Evolutionary conservation across 805 yeast genomes (phyloP), one percentile per base, ranked within the genome.

Genomic region (Pichia scutulata): DNA sequence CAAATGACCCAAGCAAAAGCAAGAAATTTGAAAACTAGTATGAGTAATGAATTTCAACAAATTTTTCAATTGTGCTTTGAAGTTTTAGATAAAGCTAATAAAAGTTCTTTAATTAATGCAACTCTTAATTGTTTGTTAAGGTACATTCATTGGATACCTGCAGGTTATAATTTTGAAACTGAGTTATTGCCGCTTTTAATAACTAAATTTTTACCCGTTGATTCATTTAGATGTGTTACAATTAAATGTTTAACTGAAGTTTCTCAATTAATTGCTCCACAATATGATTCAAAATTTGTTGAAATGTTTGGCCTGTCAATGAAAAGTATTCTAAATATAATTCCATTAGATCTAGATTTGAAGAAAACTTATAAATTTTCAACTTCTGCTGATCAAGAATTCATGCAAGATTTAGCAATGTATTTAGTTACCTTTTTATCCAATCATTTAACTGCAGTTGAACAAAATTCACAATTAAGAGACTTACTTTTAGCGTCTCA

Each of bases 1-100:
- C 96, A 88, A 65, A 84, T 93, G 87, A 93, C 99, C 42, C 97
- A 89, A 69, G 96, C 96, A 7, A 92, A 92, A 70, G 87, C 96
- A 7, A 79, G 83, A 60, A 79, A 80, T 53, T 78, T 93, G 65
- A 93, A 89, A 67, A 73, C 78, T 45, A 86, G 89, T 59, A 83
- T 93, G 87, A 77, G 86, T 57, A 82, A 84, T 49, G 98, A 93
- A 68, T 93, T 93, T 62, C 86, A 89, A 58, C 95, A 88, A 65
- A 90, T 93, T 60, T 93, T 89, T 72, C 86, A 86, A 63, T 77
- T 95, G 52, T 93, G 99, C 71, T 89, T 80, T 66, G 96, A 92
- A 69, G 95, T 93, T 7, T 76, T 93, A 60, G 96, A 89, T 63
- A 89, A 86, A 62, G 89, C 96, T 7, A 73, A 81, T n/a, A 84